phyloP scores from a whole-genome alignment of 2,329 filamentous ascomycete genomes.

The Fusarium guadeloupense region DNA sequence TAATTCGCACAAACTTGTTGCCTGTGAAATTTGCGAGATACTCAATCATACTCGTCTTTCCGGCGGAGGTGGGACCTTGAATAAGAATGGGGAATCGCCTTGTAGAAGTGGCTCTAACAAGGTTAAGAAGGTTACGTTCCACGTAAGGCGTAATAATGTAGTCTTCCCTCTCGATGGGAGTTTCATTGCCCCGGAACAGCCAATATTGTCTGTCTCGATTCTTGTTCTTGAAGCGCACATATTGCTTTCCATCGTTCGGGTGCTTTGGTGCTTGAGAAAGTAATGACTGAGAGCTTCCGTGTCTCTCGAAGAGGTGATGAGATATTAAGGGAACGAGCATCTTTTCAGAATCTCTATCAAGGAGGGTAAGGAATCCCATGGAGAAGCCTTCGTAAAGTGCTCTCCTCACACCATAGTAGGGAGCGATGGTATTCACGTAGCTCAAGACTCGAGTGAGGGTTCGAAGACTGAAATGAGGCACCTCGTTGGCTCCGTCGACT shows the following conservation, averaged over 20 bases:
- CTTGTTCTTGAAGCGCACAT: constrained; percentile 79
- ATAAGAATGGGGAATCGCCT: constrained; percentile 92
- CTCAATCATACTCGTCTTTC: constrained; percentile 99
- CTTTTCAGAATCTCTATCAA: constrained; percentile 83
- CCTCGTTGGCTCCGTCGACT: constrained; percentile 94
- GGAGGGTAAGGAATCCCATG: constrained; percentile 95
- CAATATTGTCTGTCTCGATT: constrained; percentile 80
- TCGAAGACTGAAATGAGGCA: constrained; percentile 95
- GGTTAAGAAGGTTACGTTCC: constrained; percentile 90
- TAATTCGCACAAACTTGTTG: constrained; percentile 97
- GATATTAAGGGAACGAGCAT: constrained; percentile 82
- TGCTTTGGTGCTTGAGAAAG: constrained; percentile 81
- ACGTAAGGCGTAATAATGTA: constrained; percentile 98
- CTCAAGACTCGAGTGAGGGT: constrained; percentile 90
- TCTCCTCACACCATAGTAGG: constrained; percentile 84
- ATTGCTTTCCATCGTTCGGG: constrained; percentile 78
- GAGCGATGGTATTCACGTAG: constrained; percentile 86
- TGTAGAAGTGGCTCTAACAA: constrained; percentile 93
- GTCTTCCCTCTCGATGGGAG: constrained; percentile 76
- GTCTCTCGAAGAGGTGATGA: constrained; percentile 78
- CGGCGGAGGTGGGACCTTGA: constrained; percentile 95
- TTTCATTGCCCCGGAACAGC: constrained; percentile 78
- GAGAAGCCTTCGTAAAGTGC: constrained; percentile 95
- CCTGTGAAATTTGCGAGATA: constrained; percentile 96
- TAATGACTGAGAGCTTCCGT: constrained; percentile 73